Percentiles rank a stretch among this genome's conserved stretches.
Conservation (phyloP, 768 basidiomycete genomes). For the Punctularia strigosozonata region DNA sequence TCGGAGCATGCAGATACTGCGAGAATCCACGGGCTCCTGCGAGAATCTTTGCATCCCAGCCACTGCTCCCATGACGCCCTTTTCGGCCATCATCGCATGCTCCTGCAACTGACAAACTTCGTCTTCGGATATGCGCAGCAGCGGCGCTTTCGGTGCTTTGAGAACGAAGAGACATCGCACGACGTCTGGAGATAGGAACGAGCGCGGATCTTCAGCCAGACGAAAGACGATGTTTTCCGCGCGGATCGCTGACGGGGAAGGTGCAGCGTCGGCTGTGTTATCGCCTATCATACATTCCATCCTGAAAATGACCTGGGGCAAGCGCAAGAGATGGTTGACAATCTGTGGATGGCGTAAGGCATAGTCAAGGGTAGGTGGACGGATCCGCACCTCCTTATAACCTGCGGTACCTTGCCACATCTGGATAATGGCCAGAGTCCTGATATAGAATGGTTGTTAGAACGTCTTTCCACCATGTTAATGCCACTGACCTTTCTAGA, state of each 20-base stretch:
- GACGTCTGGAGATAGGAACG: conserved; percentile 48
- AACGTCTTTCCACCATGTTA: too few relatives aligned
- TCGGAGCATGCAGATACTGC: conserved; percentile 46
- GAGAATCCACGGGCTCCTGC: conserved; percentile 36
- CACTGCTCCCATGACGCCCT: conserved; percentile 48
- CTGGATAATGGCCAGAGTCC: conserved; percentile 47
- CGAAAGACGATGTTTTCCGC: neutral
- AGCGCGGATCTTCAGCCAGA: conserved; percentile 6
- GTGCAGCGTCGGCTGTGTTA: conserved; percentile 49
- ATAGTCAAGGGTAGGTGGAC: conserved; percentile 1
- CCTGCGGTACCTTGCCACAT: conserved; percentile 60
- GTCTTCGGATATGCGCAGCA: conserved; percentile 49
- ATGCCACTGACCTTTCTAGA: conserved; percentile 53
- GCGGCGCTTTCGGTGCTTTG: conserved; percentile 41
- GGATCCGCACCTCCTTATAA: conserved; percentile 50
- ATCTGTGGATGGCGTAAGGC: conserved; percentile 31
- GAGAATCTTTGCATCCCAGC: conserved; percentile 46
- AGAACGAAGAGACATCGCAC: conserved; percentile 48
- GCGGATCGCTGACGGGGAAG: conserved; percentile 1
- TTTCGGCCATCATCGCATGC: conserved; percentile 55
- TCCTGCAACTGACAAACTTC: conserved; percentile 49
- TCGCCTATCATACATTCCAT: conserved; percentile 63
- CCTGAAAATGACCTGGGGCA: conserved; percentile 62
- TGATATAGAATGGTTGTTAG: too few relatives aligned
- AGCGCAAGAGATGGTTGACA: conserved; percentile 57